A percentile compares a stretch with the other conserved stretches of the same genome.
Evolutionary conservation across 2,329 filamentous ascomycete species (phyloP).

Genomic region (Fusarium pseudonygamai): DNA sequence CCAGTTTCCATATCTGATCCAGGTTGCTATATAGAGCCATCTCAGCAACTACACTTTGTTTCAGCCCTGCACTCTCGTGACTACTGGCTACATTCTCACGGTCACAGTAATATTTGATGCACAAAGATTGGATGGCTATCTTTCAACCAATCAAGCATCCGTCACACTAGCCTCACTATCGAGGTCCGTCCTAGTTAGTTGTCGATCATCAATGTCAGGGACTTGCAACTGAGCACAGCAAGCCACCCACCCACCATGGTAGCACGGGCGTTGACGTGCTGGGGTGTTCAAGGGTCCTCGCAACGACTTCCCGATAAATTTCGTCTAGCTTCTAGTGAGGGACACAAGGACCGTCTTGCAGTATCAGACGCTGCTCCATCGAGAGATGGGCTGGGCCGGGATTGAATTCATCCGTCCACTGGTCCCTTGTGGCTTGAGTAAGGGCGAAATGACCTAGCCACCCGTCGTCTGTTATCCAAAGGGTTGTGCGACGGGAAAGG

Average conservation of each 20-base stretch:
- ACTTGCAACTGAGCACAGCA: background rate
- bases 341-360: slow-evolving; percentile 6
- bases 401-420: slow-evolving; percentile 4
- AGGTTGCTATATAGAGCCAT: background rate
- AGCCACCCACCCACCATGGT: slow-evolving; percentile 4
- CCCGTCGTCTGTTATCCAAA: background rate
- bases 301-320: slow-evolving; percentile 30
- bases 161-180: background rate
- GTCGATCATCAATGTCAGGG: slow-evolving; percentile 32
- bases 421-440: slow-evolving; percentile 29
- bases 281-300: slow-evolving; percentile 7
- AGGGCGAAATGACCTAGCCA: slow-evolving; percentile 19
- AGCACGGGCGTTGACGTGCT: background rate
- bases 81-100: background rate
- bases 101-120: background rate
- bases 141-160: background rate
- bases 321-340: background rate
- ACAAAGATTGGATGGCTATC: background rate
- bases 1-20: background rate
- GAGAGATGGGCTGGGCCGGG: background rate
- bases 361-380: background rate
- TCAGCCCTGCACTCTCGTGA: background rate
- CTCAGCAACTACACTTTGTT: background rate
- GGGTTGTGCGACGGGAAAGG: slow-evolving; percentile 22
- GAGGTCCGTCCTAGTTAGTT: slow-evolving; percentile 16